Conservation (phyloP, 768 basidiomycete genomes). For the Nidula microcarpa region DNA sequence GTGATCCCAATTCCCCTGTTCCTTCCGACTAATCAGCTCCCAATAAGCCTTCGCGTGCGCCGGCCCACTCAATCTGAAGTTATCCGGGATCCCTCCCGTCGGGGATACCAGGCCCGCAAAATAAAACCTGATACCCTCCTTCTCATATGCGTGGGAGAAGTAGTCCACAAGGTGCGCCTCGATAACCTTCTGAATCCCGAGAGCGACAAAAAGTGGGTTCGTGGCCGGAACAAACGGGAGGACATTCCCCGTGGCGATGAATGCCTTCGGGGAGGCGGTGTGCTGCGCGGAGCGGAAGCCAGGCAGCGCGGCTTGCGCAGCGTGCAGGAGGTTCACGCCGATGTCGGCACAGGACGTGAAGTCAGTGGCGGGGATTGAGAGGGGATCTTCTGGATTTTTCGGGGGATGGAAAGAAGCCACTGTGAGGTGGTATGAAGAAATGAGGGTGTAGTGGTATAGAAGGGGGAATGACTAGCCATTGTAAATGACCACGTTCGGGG, state of each 20-base stretch:
- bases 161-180: conserved; percentile 16
- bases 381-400: conserved; percentile 11
- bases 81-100: conserved; percentile 10
- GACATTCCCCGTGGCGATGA: conserved; percentile 26
- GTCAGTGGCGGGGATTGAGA: conserved; percentile 15
- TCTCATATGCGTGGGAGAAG: conserved; percentile 14
- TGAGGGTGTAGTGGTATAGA: neutral
- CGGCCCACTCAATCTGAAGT: conserved; percentile 18
- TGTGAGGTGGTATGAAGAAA: neutral
- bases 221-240: conserved; percentile 15
- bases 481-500: conserved; percentile 41
- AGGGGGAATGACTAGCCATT: conserved; percentile 28
- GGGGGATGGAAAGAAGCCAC: conserved; percentile 11
- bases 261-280: conserved; percentile 21
- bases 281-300: conserved; percentile 17
- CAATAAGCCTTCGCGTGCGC: conserved; percentile 21
- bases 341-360: conserved; percentile 11
- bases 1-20: conserved; percentile 16
- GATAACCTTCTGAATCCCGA: conserved; percentile 19
- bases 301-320: conserved; percentile 20
- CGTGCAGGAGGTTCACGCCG: conserved; percentile 14
- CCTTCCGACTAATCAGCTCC: conserved; percentile 17
- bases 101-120: conserved; percentile 20
- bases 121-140: conserved; percentile 16
- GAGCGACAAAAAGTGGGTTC: conserved; percentile 5